Conservation (phyloP, 495 filamentous ascomycete species). For the Aspergillus haitiensis region DNA sequence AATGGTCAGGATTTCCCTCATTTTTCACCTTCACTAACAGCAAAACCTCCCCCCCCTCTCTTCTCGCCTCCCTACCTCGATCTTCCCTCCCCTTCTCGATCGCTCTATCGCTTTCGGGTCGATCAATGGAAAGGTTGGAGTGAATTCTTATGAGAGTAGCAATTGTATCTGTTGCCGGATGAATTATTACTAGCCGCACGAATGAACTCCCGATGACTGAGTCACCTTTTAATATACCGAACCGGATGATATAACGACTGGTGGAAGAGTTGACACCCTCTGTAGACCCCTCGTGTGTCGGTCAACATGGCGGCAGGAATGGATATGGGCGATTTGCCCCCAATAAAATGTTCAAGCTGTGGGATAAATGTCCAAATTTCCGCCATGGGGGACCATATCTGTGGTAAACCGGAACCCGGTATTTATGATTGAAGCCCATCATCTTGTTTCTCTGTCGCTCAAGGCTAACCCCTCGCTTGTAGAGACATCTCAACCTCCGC, state of each 20-base stretch:
- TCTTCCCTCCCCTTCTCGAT: background rate
- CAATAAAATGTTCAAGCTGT: constrained; percentile 95
- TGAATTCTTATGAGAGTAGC: background rate
- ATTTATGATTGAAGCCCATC: background rate
- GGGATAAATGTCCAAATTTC: constrained; percentile 82
- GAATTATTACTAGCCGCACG: constrained; percentile 4
- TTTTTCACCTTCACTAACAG: background rate
- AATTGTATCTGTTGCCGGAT: background rate
- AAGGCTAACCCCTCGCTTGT: constrained; percentile 12
- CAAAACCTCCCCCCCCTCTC: background rate
- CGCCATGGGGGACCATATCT: constrained; percentile 88
- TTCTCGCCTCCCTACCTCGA: background rate
- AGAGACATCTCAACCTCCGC: constrained; percentile 29
- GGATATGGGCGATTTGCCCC: constrained; percentile 69
- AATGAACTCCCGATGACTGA: constrained; percentile 17
- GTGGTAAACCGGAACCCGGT: constrained; percentile 38
- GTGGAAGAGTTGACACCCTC: constrained; percentile 7
- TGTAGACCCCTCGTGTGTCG: constrained; percentile 11
- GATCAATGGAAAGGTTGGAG: background rate
- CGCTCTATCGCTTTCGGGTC: background rate
- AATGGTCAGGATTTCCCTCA: background rate
- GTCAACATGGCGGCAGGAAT: constrained; percentile 28
- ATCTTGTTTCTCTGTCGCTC: background rate
- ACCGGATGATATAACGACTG: constrained; percentile 20
- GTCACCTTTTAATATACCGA: constrained; percentile 5